Base-by-base conservation (phyloP, 768 basidiomycete genomes). In the Auriscalpium vulgare region DNA sequence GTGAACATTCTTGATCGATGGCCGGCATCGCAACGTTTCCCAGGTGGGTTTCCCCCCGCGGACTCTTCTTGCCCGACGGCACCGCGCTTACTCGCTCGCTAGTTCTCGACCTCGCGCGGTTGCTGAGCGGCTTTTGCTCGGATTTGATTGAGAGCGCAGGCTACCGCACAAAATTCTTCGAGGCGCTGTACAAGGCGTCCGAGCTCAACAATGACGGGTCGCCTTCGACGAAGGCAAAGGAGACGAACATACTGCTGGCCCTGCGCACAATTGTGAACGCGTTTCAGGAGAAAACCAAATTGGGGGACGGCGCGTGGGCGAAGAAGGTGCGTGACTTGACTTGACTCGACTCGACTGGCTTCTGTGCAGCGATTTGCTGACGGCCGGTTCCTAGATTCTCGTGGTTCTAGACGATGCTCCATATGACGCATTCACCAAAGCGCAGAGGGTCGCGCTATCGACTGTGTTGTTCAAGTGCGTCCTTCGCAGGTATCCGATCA, bases 401-500 rank as follows among this genome's bases (percentile, higher is more conserved):
- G 76, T 76, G 49, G 71, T 73, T 34, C 62, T 92, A 51, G 64
- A 67, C 29, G 73, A 79, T 45, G 77, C 72, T 7, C 75, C 81
- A 1, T 85, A 83, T 56, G 67, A 72, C 17, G 69, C 73, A 4
- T 70, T 91, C 63, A 80, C 78, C 40, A 94, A 90, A 69, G 72
- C 75, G 4, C 87, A 87, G 50, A 81, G 89, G 35, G 75, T 91
- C 4, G 88, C 91, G 0, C 65, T 94, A 48, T 84, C 88, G 4
- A 95, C 94, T 0, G 72, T 94, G 37, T 69, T 90, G 36, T 85
- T 97, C 72, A 98, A 98, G 95, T 98, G 62, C 63, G 88, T 77
- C 17, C 16, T 49, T 35, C 37, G 37, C 23, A 17, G 23, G 14
- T 19, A 36, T 36, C 46, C 16, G 50, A 46, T 44, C 19, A 53